Conservation (phyloP, 176 grass and related monocot genomes). For the Lolium rigidum region DNA sequence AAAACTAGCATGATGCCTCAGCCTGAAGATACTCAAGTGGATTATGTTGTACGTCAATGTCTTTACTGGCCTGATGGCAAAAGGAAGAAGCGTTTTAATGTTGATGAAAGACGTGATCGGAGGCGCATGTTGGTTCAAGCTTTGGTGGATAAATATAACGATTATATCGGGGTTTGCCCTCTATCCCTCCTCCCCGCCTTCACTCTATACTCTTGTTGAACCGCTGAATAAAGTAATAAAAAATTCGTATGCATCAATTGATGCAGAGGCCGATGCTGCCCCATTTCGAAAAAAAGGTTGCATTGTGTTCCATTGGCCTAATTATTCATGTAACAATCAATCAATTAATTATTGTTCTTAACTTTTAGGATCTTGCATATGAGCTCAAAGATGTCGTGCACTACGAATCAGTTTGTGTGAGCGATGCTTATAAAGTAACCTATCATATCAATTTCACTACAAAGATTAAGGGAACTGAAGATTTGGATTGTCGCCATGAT, state of each 20-base stretch:
- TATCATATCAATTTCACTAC: conserved; percentile 26
- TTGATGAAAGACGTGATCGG: neutral
- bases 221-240: too few species aligned
- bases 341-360: neutral
- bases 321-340: neutral
- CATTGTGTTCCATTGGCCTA: too few species aligned
- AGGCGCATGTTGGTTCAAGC: neutral
- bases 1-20: neutral
- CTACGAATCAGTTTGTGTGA: neutral
- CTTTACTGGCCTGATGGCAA: conserved; percentile 6
- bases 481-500: neutral
- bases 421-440: neutral
- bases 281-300: too few species aligned
- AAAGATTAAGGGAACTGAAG: neutral
- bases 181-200: neutral
- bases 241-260: too few species aligned
- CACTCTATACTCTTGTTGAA: too few species aligned
- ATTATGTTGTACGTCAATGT: neutral
- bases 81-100: neutral
- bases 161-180: neutral
- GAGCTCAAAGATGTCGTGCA: neutral
- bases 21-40: neutral
- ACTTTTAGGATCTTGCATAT: conserved; percentile 2
- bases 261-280: too few species aligned
- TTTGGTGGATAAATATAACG: conserved; percentile 17